These are phyloP conservation scores for Scleroderma citrinum DNA, from an alignment of 768 basidiomycete species.

Conservation along the genomic window DNA sequence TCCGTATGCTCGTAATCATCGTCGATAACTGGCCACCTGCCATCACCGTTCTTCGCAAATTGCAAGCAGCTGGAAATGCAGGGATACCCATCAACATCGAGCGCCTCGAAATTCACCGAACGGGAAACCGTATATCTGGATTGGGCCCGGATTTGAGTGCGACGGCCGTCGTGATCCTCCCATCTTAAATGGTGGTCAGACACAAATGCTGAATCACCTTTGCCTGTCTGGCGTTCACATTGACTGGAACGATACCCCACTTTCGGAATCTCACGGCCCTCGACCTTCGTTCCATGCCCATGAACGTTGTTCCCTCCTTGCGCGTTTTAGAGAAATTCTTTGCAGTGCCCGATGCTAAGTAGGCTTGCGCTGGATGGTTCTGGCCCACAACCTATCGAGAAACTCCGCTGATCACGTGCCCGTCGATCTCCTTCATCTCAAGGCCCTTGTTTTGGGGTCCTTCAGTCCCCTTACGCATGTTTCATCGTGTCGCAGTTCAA, in stretches of 20 bases:
- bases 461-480: slow-evolving; percentile 42
- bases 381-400: slow-evolving; percentile 39
- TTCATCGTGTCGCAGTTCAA: slow-evolving; percentile 43
- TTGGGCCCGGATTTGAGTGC: slow-evolving; percentile 37
- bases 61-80: slow-evolving; percentile 33
- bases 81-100: slow-evolving; percentile 42
- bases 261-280: slow-evolving; percentile 56
- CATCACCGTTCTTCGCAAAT: slow-evolving; percentile 43
- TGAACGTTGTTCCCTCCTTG: slow-evolving; percentile 44
- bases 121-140: slow-evolving; percentile 42
- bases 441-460: slow-evolving; percentile 52
- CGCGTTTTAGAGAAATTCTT: slow-evolving; percentile 50
- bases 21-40: slow-evolving; percentile 52
- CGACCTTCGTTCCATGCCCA: slow-evolving; percentile 57
- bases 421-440: slow-evolving; percentile 44
- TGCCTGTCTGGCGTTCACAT: slow-evolving; percentile 55
- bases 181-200: slow-evolving; percentile 46
- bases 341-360: slow-evolving; percentile 40
- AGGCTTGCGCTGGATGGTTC: slow-evolving; percentile 60
- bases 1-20: slow-evolving; percentile 55
- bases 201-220: slow-evolving; percentile 44
- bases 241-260: slow-evolving; percentile 46
- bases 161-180: slow-evolving; percentile 28
- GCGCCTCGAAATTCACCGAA: slow-evolving; percentile 61
- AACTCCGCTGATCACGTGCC: slow-evolving; percentile 29